Conservation (phyloP, 2,329 filamentous ascomycete genomes). For the Celoporthe dispersa region DNA sequence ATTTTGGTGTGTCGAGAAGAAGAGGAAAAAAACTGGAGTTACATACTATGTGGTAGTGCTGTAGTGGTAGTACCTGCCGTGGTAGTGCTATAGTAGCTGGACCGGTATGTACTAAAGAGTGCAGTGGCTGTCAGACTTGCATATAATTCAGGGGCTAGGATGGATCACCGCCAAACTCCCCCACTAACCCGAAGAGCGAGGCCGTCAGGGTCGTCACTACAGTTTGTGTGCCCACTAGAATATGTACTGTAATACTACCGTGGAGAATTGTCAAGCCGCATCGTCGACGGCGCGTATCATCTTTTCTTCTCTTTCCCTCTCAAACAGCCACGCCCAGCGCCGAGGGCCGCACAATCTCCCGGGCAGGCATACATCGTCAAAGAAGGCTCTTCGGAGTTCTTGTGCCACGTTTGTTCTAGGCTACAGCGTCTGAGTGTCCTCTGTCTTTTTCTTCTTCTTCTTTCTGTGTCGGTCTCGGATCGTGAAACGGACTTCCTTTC, state of each 20-base stretch:
- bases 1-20: neutral
- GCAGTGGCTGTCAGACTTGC: conserved; percentile 11
- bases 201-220: neutral
- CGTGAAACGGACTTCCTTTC: neutral
- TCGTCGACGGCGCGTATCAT: conserved; percentile 5
- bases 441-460: too few species aligned
- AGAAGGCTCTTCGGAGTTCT: neutral
- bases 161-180: neutral
- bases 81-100: neutral
- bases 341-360: neutral
- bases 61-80: neutral
- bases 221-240: too few species aligned
- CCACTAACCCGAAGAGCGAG: neutral
- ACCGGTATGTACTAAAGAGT: neutral
- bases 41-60: neutral
- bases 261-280: neutral
- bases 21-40: neutral
- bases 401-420: neutral
- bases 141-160: conserved; percentile 23
- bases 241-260: neutral
- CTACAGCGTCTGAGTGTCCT: neutral
- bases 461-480: neutral
- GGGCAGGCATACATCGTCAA: too few species aligned
- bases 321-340: neutral
- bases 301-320: neutral